Evolutionary conservation across 768 basidiomycete genomes (phyloP), one percentile per base, ranked within the genome.

Genomic region (Dentipellis sp.): DNA sequence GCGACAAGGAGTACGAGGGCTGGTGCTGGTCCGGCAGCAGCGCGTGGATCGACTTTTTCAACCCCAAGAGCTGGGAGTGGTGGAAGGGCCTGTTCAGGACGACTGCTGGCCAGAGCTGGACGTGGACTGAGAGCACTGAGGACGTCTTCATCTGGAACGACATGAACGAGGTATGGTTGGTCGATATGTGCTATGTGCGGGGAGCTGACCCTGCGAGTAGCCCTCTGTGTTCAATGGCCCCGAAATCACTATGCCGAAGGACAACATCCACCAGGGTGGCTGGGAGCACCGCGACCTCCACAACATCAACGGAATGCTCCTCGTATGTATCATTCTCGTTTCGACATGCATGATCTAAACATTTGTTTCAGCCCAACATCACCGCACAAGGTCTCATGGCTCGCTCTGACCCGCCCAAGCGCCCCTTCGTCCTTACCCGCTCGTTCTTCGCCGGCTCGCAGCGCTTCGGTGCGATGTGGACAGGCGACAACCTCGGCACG

Each of bases 241-340:
- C 5, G 97, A 99, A 68, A 97, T 99, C 64, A 83, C 83, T 36
- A 81, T 87, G 78, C 82, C 80, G 3, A 80, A 81, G 61, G 86
- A 88, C 57, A 80, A 78, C 49, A 76, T 97, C 45, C 94, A 98
- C 65, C 74, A 92, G 63, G 91, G 88, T 34, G 93, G 92, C 22
- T 99, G 97, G 97, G 97, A 99, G 66, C 94, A 99, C 65, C 85
- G 97, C 50, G 97, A 98, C 65, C 71, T 99, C 1, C 97, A 99
- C 69, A 98, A 99, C 65, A 83, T 99, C 67, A 95, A 97, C 66
- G 97, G 97, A 48, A 93, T 97, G 92, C 82, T 97, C 58, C 87
- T 79, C 64, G 88, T 88, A 67, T 36, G 86, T 72, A 29, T 3
- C 23, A 35, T 34, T 22, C n/a, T 57, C 29, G 12, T 49, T 22